Base-by-base conservation (phyloP, 169 alveolate species). In the Plasmodium inui region DNA sequence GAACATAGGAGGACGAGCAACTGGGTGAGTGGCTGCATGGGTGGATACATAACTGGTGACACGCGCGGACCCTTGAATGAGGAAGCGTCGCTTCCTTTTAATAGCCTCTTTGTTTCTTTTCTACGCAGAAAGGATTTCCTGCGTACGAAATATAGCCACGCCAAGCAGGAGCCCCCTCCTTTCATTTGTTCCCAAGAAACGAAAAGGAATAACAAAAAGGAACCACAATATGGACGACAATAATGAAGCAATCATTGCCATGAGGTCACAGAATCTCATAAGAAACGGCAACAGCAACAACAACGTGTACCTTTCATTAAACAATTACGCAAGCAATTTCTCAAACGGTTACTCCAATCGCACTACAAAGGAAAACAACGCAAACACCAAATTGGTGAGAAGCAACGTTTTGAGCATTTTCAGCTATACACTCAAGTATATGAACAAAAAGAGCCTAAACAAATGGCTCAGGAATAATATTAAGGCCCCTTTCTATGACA, bases 381-480 rank as follows among this genome's bases (percentile, higher is more conserved):
- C 46, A 0, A 67, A 41, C 74, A 72, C 92, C 6, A 91, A 80
- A 82, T 82, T 82, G 67, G 57, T 82, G 26, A 53, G 34, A 32
- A 82, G 81, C 32, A 80, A 91, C 55, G 92, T 91, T 30, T 71
- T 91, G 55, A 91, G 95, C 57, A 91, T 91, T 91, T 91, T 91
- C 61, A 91, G 95, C 74, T 91, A 70, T 78, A n/a, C 95, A 10
- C 84, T 91, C 32, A 80, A 82, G 55, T 91, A 91, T 72, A 91
- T 91, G 95, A 82, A 91, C 19, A 82, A 91, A 44, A 91, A 91
- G 44, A 70, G 92, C 55, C 73, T 91, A 26, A 82, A 91, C 22
- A 91, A 91, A 82, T 91, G 95, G 95, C 46, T 91, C n/a, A 81
- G 76, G 74, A 74, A 30, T 44, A 91, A 91, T 91, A 71, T 91